Conservation (phyloP, 495 filamentous ascomycete genomes). For the Penicillium lagena region DNA sequence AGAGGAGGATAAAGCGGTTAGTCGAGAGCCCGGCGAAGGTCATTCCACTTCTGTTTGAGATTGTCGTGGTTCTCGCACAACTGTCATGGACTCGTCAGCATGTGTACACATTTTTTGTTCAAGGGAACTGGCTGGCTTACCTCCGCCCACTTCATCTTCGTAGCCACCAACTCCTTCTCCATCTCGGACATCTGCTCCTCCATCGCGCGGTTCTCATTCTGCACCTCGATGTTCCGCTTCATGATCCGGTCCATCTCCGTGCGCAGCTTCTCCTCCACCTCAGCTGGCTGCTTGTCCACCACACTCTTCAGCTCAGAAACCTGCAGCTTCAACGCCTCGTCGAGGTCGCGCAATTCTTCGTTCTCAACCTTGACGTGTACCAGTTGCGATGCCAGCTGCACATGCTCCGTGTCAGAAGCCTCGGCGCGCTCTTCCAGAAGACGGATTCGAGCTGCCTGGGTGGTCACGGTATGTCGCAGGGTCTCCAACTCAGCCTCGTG, state of each 20-base stretch:
- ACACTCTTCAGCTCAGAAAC: conserved; percentile 75
- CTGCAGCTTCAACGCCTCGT: conserved; percentile 77
- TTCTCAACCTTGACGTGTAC: conserved; percentile 91
- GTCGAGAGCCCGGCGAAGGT: conserved; percentile 65
- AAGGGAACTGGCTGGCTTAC: conserved; percentile 39
- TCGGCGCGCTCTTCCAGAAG: conserved; percentile 82
- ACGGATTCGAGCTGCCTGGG: conserved; percentile 65
- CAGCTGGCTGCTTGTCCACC: conserved; percentile 81
- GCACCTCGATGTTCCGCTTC: conserved; percentile 86
- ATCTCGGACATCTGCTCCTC: conserved; percentile 91
- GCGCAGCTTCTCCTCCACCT: conserved; percentile 77
- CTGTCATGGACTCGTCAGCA: conserved; percentile 7
- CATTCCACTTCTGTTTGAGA: conserved; percentile 72
- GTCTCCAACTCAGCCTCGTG: conserved; percentile 76
- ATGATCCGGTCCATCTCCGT: conserved; percentile 89
- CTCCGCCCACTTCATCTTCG: conserved; percentile 94
- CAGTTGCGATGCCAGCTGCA: conserved; percentile 81
- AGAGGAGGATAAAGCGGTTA: conserved; percentile 10
- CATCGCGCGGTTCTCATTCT: conserved; percentile 83
- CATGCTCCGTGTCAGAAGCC: conserved; percentile 88
- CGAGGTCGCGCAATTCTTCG: conserved; percentile 78
- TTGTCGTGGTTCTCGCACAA: conserved; percentile 65
- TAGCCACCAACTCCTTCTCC: conserved; percentile 87
- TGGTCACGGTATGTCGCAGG: conserved; percentile 56
- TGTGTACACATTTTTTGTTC: conserved; percentile 5